Conservation (phyloP, 768 basidiomycete genomes). For the Tremella fuciformis region DNA sequence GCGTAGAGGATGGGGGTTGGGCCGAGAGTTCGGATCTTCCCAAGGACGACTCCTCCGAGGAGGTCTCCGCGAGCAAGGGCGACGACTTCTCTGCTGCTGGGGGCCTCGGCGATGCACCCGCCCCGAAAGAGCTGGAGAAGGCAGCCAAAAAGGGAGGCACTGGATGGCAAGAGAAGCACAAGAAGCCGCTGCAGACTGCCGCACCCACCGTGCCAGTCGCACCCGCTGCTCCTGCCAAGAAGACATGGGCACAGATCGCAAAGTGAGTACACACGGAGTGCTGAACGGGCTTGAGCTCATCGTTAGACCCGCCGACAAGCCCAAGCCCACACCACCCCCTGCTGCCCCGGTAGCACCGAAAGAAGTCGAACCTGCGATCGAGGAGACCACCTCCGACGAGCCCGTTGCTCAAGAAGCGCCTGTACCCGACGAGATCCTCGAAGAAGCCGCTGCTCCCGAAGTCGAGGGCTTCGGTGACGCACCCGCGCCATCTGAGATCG, state of each 20-base stretch:
- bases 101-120: slow-evolving; percentile 50
- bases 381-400: slow-evolving; percentile 35
- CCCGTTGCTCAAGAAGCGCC: slow-evolving; percentile 26
- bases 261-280: slow-evolving; percentile 36
- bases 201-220: slow-evolving; percentile 12
- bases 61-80: slow-evolving; percentile 25
- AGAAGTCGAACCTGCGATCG: slow-evolving; percentile 15
- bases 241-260: slow-evolving; percentile 54
- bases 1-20: slow-evolving; percentile 16
- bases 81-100: slow-evolving; percentile 48
- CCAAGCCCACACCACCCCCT: slow-evolving; percentile 42
- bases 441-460: slow-evolving; percentile 17
- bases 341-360: slow-evolving; percentile 14
- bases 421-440: slow-evolving; percentile 25
- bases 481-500: slow-evolving; percentile 29
- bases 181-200: slow-evolving; percentile 18
- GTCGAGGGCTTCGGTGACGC: slow-evolving; percentile 34
- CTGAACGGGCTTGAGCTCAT: slow-evolving; percentile 1
- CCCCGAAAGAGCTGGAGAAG: slow-evolving; percentile 43
- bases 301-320: slow-evolving; percentile 46
- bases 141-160: slow-evolving; percentile 44
- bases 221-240: slow-evolving; percentile 38
- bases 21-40: slow-evolving; percentile 16
- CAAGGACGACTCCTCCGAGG: slow-evolving; percentile 11
- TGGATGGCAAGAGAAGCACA: slow-evolving; percentile 34